Percentiles rank a stretch among this genome's conserved stretches.
These are phyloP conservation scores for Botrytis deweyae DNA, from an alignment of 2,329 filamentous ascomycete genomes.

Conservation along the genomic window DNA sequence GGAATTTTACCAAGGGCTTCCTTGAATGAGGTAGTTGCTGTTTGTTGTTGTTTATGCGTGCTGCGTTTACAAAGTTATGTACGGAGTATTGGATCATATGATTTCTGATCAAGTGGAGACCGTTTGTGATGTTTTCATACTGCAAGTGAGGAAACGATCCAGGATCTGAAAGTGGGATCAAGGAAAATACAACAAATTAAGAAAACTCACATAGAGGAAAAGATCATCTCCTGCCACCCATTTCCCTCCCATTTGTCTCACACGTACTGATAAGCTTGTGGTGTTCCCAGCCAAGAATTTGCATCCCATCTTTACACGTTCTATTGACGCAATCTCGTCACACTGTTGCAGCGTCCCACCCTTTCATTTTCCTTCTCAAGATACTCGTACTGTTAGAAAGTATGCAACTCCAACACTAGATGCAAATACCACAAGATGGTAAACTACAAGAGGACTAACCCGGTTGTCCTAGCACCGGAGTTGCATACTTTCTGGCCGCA, in stretches of 20 bases:
- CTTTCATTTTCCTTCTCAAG: not conserved
- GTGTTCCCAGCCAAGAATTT: not conserved
- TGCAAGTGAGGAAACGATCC: not conserved
- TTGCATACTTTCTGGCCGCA: no score
- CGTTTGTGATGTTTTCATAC: not conserved
- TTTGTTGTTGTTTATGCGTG: not conserved
- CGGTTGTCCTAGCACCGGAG: no score
- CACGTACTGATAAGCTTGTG: not conserved
- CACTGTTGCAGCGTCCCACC: not conserved
- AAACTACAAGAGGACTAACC: no score
- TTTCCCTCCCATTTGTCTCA: not conserved
- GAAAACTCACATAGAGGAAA: not conserved
- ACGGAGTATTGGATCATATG: not conserved
- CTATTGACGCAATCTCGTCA: not conserved
- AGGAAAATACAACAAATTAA: not conserved
- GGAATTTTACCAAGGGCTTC: not conserved
- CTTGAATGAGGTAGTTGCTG: not conserved
- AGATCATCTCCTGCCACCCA: not conserved
- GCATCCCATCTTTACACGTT: not conserved
- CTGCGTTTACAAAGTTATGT: not conserved
- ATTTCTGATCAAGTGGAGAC: not conserved
- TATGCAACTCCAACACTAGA: no score
- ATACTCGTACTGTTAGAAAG: not conserved
- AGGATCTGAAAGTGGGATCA: not conserved
- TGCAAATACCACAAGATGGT: no score